Evolutionary conservation across 805 yeast species (phyloP).

Genomic region (Hanseniaspora mollemarum): DNA sequence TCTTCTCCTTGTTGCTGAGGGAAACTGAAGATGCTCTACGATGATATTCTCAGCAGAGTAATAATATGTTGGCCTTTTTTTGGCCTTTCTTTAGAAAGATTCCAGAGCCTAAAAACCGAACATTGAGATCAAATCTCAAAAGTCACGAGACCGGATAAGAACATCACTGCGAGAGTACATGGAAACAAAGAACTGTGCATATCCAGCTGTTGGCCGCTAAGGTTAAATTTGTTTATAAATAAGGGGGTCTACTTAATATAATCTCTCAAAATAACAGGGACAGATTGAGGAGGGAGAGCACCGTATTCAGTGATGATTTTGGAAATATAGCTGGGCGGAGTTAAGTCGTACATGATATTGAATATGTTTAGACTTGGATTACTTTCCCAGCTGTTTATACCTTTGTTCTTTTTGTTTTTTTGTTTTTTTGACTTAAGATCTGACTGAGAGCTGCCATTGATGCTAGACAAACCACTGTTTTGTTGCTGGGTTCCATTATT

Average conservation of each 20-base stretch:
- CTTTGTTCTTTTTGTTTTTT: slow-evolving; percentile 30
- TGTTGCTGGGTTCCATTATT: slow-evolving; percentile 21
- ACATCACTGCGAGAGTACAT: too few species aligned
- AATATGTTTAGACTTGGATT: slow-evolving; percentile 57
- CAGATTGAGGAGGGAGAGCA: slow-evolving; percentile 93
- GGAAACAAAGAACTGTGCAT: too few species aligned
- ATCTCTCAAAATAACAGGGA: slow-evolving; percentile 90
- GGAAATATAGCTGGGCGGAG: slow-evolving; percentile 87
- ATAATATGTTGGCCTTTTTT: too few species aligned
- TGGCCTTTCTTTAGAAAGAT: too few species aligned
- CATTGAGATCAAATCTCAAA: too few species aligned
- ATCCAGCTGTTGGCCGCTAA: too few species aligned
- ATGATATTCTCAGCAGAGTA: too few species aligned
- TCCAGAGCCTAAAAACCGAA: too few species aligned
- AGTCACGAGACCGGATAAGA: too few species aligned
- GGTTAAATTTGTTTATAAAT: too few species aligned
- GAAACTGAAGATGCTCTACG: too few species aligned
- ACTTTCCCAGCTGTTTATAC: slow-evolving; percentile 52
- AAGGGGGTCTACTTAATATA: slow-evolving; percentile 39
- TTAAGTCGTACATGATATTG: slow-evolving; percentile 82
- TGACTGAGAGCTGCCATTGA: slow-evolving; percentile 19
- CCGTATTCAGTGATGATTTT: slow-evolving; percentile 95
- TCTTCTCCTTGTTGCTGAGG: too few species aligned
- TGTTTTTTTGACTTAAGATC: slow-evolving; percentile 25
- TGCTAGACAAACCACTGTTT: slow-evolving; percentile 23